A percentile compares a stretch with the other conserved stretches of the same genome.
phyloP scores from a whole-genome alignment of 2,329 filamentous ascomycete species.

The Fusarium sp. region DNA sequence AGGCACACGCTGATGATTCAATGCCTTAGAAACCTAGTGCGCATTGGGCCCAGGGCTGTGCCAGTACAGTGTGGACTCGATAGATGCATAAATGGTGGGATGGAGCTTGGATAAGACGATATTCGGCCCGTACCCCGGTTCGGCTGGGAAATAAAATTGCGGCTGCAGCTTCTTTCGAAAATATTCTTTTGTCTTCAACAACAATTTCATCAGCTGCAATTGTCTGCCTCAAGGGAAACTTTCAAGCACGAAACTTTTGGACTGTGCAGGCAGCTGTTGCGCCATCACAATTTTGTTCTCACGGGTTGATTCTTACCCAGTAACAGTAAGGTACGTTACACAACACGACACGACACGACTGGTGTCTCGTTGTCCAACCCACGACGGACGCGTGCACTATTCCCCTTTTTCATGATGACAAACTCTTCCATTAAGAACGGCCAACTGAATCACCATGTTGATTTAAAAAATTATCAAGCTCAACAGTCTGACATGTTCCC shows the following conservation, averaged over 20 bases:
- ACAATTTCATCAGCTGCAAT: conserved; percentile 15
- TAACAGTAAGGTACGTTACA: conserved; percentile 40
- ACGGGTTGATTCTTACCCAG: background rate
- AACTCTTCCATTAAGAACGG: conserved; percentile 71
- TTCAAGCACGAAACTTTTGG: conserved; percentile 18
- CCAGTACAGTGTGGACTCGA: conserved; percentile 41
- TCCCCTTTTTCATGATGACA: conserved; percentile 62
- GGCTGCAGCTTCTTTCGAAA: conserved; percentile 12
- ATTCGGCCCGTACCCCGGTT: conserved; percentile 20
- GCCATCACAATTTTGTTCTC: background rate
- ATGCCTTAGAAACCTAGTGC: conserved; percentile 22
- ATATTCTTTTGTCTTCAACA: conserved; percentile 17
- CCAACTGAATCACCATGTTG: conserved; percentile 73
- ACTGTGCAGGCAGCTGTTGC: background rate
- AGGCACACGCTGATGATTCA: conserved; percentile 28
- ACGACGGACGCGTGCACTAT: background rate
- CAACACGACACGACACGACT: conserved; percentile 18
- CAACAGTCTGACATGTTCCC: conserved; percentile 67
- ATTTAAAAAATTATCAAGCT: conserved; percentile 69
- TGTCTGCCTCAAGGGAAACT: background rate
- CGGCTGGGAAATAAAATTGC: conserved; percentile 35
- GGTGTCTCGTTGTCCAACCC: conserved; percentile 33
- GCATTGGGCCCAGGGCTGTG: background rate
- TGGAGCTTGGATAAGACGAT: conserved; percentile 44
- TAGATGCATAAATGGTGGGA: conserved; percentile 47